Conservation (phyloP, 2,329 filamentous ascomycete species). For the Talaromyces amestolkiae region DNA sequence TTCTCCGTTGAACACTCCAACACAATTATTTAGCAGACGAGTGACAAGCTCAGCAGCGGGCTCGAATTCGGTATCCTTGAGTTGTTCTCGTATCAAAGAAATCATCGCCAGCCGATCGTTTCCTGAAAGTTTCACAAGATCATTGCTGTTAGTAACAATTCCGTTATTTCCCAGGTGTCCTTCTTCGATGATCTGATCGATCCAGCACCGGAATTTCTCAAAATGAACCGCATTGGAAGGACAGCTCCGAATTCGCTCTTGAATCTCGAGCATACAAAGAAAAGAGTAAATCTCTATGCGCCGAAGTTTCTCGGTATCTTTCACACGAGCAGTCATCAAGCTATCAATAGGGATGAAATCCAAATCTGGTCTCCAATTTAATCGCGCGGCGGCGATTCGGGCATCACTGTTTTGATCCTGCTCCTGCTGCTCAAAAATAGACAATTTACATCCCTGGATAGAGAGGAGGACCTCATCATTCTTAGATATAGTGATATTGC, state of each 20-base stretch:
- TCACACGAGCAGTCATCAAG: background rate
- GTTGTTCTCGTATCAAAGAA: background rate
- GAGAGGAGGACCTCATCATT: background rate
- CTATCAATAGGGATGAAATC: background rate
- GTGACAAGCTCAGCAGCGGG: background rate
- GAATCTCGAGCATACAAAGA: background rate
- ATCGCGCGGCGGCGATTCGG: background rate
- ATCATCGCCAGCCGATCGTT: background rate
- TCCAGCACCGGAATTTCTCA: background rate
- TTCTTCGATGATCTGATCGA: background rate
- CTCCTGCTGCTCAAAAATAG: background rate
- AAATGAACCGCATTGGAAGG: background rate
- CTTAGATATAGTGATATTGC: background rate
- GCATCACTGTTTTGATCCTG: background rate
- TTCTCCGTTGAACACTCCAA: background rate
- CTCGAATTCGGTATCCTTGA: background rate
- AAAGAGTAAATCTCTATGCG: background rate
- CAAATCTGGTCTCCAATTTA: background rate
- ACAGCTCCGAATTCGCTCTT: background rate
- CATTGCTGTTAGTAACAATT: background rate
- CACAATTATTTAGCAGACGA: background rate
- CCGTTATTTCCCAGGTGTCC: background rate
- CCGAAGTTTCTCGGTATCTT: background rate
- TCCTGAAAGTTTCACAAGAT: background rate
- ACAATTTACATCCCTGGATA: background rate